Percentiles rank a stretch among this genome's conserved stretches.
Evolutionary conservation across 352 stramenopile species (phyloP).

Genomic region (Globisporangium rhizosaccharum): DNA sequence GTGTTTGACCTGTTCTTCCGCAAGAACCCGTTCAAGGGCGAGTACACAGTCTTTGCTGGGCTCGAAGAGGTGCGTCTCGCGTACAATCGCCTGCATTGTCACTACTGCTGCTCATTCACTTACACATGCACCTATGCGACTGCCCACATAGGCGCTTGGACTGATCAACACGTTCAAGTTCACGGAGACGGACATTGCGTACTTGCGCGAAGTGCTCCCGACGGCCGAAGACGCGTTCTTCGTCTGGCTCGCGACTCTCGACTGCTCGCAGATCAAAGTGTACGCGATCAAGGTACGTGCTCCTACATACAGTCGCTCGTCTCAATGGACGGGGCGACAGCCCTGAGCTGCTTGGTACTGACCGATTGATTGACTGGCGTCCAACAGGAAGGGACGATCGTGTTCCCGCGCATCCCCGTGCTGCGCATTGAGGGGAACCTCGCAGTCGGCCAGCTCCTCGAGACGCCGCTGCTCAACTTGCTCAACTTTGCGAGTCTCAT

Average conservation of each 20-base stretch:
- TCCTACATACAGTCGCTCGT: background rate
- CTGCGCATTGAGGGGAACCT: slow-evolving; percentile 92
- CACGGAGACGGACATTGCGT: slow-evolving; percentile 90
- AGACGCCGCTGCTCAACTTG: slow-evolving; percentile 98
- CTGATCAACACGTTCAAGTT: slow-evolving; percentile 95
- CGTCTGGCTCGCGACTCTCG: slow-evolving; percentile 89
- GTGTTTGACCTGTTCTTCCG: slow-evolving; percentile 98
- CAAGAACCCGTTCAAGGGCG: slow-evolving; percentile 98
- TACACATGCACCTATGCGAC: too few species aligned
- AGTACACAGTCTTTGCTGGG: slow-evolving; percentile 94
- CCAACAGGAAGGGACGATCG: slow-evolving; percentile 90
- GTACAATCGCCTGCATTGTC: background rate
- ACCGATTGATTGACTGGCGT: background rate
- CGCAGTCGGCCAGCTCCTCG: slow-evolving; percentile 94
- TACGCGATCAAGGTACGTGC: slow-evolving; percentile 80
- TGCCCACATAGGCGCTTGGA: slow-evolving; percentile 41
- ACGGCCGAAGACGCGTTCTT: slow-evolving; percentile 95
- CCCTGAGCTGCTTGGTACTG: background rate
- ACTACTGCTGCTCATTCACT: background rate
- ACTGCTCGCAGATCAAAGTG: slow-evolving; percentile 92
- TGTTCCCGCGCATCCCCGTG: slow-evolving; percentile 95
- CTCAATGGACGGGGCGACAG: background rate
- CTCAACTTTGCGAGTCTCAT: slow-evolving; percentile 98
- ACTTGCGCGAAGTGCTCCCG: slow-evolving; percentile 86
- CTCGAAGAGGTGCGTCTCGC: slow-evolving; percentile 62